Conservation (phyloP, 768 basidiomycete species). For the Coprinellus micaceus region DNA sequence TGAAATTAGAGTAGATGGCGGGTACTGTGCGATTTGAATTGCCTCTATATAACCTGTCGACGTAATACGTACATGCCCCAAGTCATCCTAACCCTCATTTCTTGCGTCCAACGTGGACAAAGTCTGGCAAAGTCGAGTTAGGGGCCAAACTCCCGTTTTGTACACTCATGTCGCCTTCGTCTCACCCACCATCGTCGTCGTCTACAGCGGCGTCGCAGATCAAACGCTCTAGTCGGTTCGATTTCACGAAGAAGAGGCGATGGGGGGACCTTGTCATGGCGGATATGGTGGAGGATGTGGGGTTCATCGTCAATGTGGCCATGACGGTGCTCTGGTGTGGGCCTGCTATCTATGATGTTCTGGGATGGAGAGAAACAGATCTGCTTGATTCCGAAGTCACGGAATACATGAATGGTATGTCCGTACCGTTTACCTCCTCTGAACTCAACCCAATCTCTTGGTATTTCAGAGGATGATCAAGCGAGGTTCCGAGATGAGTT, state of each 20-base stretch:
- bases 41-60: constrained; percentile 4
- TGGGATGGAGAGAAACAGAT: constrained; percentile 76
- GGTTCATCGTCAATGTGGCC: constrained; percentile 61
- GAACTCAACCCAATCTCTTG: not conserved
- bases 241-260: constrained; percentile 83
- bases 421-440: not conserved
- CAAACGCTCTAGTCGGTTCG: constrained; percentile 44
- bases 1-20: constrained; percentile 84
- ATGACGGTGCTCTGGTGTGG: constrained; percentile 65
- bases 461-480: constrained; percentile 52
- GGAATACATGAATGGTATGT: constrained; percentile 62
- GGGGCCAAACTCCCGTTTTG: not conserved
- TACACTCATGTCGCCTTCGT: constrained; percentile 13
- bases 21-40: constrained; percentile 67
- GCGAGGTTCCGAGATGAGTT: constrained; percentile 53
- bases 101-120: not conserved
- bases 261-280: constrained; percentile 80
- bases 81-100: not conserved
- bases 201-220: too few relatives aligned
- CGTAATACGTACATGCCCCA: too few relatives aligned
- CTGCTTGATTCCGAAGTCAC: constrained; percentile 63
- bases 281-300: constrained; percentile 71
- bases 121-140: too few relatives aligned
- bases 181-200: not conserved
- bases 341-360: constrained; percentile 60